Evolutionary conservation across 2,329 filamentous ascomycete species (phyloP).

Genomic region (Ceratocystis papillata): DNA sequence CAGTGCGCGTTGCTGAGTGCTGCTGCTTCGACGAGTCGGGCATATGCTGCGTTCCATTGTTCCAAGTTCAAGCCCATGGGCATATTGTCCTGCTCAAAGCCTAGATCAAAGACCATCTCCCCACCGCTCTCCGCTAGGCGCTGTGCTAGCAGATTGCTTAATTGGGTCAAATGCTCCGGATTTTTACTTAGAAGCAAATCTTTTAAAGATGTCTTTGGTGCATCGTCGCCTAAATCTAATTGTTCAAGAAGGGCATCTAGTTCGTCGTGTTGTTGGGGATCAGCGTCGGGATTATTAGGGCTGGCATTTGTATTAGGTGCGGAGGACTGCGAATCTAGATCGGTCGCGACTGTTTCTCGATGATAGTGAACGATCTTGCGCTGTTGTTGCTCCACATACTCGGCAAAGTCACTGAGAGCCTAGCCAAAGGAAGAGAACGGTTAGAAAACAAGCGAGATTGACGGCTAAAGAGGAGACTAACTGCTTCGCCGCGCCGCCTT

Average conservation of each 20-base stretch:
- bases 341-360: neutral
- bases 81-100: slow-evolving; percentile 80
- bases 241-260: slow-evolving; percentile 78
- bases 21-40: slow-evolving; percentile 54
- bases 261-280: slow-evolving; percentile 60
- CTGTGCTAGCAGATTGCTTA: slow-evolving; percentile 54
- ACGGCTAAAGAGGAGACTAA: slow-evolving; percentile 34
- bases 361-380: slow-evolving; percentile 31
- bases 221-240: slow-evolving; percentile 65
- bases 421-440: slow-evolving; percentile 26
- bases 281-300: slow-evolving; percentile 4
- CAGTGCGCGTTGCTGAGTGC: slow-evolving; percentile 60
- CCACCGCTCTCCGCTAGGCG: slow-evolving; percentile 74
- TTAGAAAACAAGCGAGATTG: no score
- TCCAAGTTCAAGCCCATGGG: slow-evolving; percentile 63
- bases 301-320: slow-evolving; percentile 25
- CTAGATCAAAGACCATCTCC: slow-evolving; percentile 84
- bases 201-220: slow-evolving; percentile 57
- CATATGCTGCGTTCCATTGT: slow-evolving; percentile 65
- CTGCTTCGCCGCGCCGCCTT: slow-evolving; percentile 75
- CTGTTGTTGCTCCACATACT: slow-evolving; percentile 94
- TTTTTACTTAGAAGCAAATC: slow-evolving; percentile 56
- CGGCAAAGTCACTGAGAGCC: slow-evolving; percentile 90
- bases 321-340: slow-evolving; percentile 42
- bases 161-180: slow-evolving; percentile 41